Conservation (phyloP, 225 moss, liverwort and hornwort species). For the Climacium dendroides region DNA sequence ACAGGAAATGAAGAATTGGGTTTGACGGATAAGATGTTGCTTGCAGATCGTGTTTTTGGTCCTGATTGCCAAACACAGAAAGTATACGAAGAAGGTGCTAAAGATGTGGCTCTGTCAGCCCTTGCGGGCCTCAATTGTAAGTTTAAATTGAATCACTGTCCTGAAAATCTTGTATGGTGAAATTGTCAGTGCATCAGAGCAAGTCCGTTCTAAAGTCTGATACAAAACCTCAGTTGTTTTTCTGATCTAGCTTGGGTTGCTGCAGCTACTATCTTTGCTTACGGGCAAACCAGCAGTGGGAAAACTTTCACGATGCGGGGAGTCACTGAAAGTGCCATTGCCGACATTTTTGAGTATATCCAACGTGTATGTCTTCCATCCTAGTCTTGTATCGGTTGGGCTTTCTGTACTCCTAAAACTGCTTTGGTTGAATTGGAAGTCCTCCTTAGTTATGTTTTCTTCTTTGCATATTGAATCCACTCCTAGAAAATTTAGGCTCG, state of each 20-base stretch:
- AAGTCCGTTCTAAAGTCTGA: background rate
- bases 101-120: constrained; percentile 90
- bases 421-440: background rate
- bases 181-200: background rate
- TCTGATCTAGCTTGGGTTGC: background rate
- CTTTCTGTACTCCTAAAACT: background rate
- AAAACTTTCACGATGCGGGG: constrained; percentile 97
- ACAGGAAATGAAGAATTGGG: background rate
- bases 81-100: constrained; percentile 95
- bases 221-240: background rate
- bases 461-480: background rate
- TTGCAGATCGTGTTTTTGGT: constrained; percentile 91
- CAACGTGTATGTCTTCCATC: constrained; percentile 21
- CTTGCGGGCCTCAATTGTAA: constrained; percentile 93
- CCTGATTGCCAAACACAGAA: constrained; percentile 76
- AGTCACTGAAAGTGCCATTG: constrained; percentile 82
- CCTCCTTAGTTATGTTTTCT: background rate
- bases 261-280: constrained; percentile 96
- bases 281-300: constrained; percentile 98
- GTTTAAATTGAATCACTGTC: background rate
- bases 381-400: too few relatives aligned
- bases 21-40: background rate
- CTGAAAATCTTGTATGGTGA: background rate
- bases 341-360: constrained; percentile 75
- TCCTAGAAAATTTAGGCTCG: background rate